Evolutionary conservation across 148 eudicot species (phyloP), one percentile per base, ranked within the genome.

Genomic region (Persicaria maculosa): DNA sequence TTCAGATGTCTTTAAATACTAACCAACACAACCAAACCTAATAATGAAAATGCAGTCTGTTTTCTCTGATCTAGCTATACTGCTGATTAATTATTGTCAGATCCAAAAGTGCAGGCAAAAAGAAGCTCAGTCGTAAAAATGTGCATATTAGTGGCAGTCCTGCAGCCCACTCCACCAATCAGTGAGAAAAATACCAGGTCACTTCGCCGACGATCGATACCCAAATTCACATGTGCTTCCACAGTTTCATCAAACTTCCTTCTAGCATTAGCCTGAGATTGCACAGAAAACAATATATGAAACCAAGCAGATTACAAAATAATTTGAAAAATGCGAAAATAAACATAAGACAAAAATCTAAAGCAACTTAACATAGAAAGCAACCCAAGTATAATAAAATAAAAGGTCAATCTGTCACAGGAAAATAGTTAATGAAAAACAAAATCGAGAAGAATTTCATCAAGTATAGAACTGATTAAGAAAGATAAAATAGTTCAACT

Each of bases 201-300:
- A 84, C 90, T 91, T 76, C 97, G 88, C 53, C 97, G 88, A 78
- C 94, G 82, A 55, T 94, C 97, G 76, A 86, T 79, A 75, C 88
- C 89, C 87, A 94, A 80, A 75, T 84, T 92, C 43, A 92, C 98
- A 84, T 94, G 98, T 68, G 97, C 93, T 86, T 94, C 98, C 76
- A 94, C 79, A 69, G 96, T 91, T 80, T 94, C 98, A 72, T 85
- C 85, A 73, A 94, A 94, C 52, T 83, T 90, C 40, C 84, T 71
- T 81, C 84, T 90, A 72, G 90, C 90, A 84, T 78, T 87, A 72
- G 90, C 96, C 98, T 94, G 97, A 65, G n/a, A 65, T 9, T 25
- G 31, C 16, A 62, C 31, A 62, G 44, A 5, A 62, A 62, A 36
- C 45, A 77, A 72, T 31, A 70, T 31, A 9, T 36, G n/a, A 31